These are phyloP conservation scores for Paecilomyces sp. DNA, from an alignment of 2,329 filamentous ascomycete species.

Conservation along the genomic window DNA sequence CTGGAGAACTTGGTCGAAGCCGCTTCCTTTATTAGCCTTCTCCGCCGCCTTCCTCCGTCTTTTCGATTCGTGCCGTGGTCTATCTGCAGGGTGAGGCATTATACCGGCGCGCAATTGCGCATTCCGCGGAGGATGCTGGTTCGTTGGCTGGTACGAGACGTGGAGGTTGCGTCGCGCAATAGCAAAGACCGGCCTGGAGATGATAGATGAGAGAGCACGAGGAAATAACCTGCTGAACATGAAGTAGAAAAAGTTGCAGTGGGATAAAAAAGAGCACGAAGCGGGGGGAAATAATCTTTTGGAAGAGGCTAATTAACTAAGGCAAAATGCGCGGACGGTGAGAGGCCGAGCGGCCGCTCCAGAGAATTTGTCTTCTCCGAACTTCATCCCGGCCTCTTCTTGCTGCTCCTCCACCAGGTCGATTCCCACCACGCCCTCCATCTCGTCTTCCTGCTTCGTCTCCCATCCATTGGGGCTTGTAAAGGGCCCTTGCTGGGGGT, in stretches of 20 bases:
- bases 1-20: conserved; percentile 59
- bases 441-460: conserved; percentile 1
- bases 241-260: not conserved
- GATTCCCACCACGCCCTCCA: conserved; percentile 1
- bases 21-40: conserved; percentile 55
- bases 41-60: conserved; percentile 44
- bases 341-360: not conserved
- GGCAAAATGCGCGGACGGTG: conserved; percentile 2
- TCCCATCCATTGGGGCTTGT: conserved; percentile 7
- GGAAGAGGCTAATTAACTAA: not conserved
- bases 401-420: not conserved
- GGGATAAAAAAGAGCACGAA: conserved; percentile 1
- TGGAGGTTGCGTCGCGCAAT: not conserved
- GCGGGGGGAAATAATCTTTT: not conserved
- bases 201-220: not conserved
- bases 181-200: not conserved
- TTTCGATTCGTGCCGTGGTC: conserved; percentile 16
- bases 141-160: not conserved
- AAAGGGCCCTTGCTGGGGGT: conserved; percentile 20
- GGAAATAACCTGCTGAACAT: conserved; percentile 1
- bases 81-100: conserved; percentile 22
- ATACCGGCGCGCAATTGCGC: conserved; percentile 13
- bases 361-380: conserved; percentile 15
- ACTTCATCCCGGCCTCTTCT: conserved; percentile 4
- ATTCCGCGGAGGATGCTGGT: conserved; percentile 7